phyloP scores from a whole-genome alignment of 257 asterid species.

The Solanum lignicaule region DNA sequence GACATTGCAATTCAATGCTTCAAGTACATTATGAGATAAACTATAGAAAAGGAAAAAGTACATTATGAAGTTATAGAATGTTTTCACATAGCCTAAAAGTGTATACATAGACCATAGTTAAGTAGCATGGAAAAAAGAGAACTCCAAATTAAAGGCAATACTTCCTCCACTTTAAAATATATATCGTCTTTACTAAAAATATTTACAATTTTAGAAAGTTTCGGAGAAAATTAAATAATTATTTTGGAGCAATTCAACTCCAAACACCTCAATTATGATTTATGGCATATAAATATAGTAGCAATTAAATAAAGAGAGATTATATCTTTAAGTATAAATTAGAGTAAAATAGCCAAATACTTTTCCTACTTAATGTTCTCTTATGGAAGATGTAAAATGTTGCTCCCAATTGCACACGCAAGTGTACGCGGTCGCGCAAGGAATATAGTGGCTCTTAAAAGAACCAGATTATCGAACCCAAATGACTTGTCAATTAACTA shows the following conservation, averaged over 20 bases:
- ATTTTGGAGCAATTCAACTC: neutral
- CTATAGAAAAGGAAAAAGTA: neutral
- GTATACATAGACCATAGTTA: neutral
- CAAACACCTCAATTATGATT: neutral
- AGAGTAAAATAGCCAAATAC: neutral
- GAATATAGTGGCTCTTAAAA: no score
- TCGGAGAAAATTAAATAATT: neutral
- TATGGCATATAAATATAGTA: neutral
- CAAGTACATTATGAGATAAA: neutral
- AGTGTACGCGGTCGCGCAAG: no score
- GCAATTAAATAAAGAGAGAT: no score
- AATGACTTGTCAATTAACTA: no score
- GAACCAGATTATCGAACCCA: no score
- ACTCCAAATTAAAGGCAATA: neutral
- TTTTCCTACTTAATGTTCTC: neutral
- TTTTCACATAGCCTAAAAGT: neutral
- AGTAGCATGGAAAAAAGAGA: neutral
- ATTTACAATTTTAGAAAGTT: neutral
- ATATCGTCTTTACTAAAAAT: neutral
- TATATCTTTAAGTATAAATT: neutral
- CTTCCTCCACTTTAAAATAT: neutral
- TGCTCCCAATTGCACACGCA: no score
- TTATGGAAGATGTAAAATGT: neutral
- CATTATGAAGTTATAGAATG: neutral
- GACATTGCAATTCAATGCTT: neutral